These are phyloP conservation scores for Pleurotus tuoliensis DNA, from an alignment of 768 basidiomycete genomes.

Conservation along the genomic window DNA sequence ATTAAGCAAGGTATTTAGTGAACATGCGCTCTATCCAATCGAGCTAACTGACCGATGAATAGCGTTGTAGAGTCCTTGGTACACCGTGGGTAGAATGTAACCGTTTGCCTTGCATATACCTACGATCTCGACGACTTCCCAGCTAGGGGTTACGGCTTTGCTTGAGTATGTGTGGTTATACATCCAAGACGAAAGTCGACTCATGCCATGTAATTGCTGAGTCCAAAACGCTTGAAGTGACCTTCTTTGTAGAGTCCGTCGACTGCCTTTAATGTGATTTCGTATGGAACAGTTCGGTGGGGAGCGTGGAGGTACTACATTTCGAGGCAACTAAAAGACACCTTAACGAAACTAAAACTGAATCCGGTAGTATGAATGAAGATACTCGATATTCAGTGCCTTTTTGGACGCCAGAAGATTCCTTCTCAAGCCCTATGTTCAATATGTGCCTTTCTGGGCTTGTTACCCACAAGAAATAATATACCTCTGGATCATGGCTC, in stretches of 20 bases:
- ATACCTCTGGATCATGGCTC: background rate
- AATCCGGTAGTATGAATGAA: slow-evolving; percentile 11
- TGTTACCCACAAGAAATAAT: too few relatives aligned
- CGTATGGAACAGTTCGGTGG: slow-evolving; percentile 53
- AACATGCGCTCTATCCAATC: slow-evolving; percentile 33
- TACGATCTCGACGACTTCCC: slow-evolving; percentile 42
- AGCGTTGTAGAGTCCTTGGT: slow-evolving; percentile 28
- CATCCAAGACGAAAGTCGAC: slow-evolving; percentile 8
- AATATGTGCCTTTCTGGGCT: slow-evolving; percentile 13
- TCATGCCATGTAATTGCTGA: slow-evolving; percentile 59
- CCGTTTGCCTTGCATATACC: slow-evolving; percentile 39
- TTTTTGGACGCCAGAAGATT: slow-evolving; percentile 44
- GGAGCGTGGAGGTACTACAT: slow-evolving; percentile 59
- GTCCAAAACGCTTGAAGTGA: slow-evolving; percentile 56
- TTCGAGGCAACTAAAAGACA: slow-evolving; percentile 37
- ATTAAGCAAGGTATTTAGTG: slow-evolving; percentile 33
- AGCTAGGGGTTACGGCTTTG: background rate
- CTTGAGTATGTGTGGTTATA: background rate
- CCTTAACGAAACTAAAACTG: background rate
- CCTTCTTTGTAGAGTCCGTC: slow-evolving; percentile 56
- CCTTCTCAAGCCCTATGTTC: slow-evolving; percentile 37
- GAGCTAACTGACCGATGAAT: slow-evolving; percentile 23
- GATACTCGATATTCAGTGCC: slow-evolving; percentile 40
- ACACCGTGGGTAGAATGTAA: slow-evolving; percentile 40
- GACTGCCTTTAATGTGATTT: slow-evolving; percentile 49